These are phyloP conservation scores for Paraleonurus japonicus DNA, from an alignment of 257 asterid species.

Conservation along the genomic window DNA sequence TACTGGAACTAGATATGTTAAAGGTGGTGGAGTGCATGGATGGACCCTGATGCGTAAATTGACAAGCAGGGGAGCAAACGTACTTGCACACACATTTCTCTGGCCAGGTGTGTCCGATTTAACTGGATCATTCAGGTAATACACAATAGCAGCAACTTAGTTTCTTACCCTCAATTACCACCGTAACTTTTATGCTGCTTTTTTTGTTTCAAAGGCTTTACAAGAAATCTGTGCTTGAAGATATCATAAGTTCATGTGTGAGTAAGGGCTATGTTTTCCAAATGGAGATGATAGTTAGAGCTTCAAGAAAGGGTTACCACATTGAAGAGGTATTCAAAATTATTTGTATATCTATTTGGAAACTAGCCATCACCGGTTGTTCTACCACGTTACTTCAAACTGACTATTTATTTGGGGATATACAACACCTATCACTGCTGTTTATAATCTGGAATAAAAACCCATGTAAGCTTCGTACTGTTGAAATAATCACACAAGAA, in stretches of 20 bases:
- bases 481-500: not conserved
- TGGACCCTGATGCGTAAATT: conserved; percentile 97
- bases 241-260: conserved; percentile 88
- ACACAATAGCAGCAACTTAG: conserved; percentile 9
- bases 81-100: conserved; percentile 93
- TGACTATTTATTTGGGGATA: not conserved
- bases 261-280: conserved; percentile 98
- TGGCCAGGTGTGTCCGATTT: conserved; percentile 99
- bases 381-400: not conserved
- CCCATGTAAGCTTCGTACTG: not conserved
- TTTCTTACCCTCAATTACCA: not conserved
- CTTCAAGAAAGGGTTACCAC: conserved; percentile 82
- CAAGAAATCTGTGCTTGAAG: conserved; percentile 83
- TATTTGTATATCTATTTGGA: conserved; percentile 10
- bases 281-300: conserved; percentile 99
- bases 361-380: not conserved
- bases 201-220: conserved; percentile 61
- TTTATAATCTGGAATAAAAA: not conserved
- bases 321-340: conserved; percentile 77
- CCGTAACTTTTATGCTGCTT: conserved; percentile 8
- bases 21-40: conserved; percentile 95
- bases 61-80: conserved; percentile 99
- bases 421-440: not conserved
- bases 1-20: conserved; percentile 94
- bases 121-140: conserved; percentile 97